phyloP scores from a whole-genome alignment of 345 rosid species.

The Garcia nutans region DNA sequence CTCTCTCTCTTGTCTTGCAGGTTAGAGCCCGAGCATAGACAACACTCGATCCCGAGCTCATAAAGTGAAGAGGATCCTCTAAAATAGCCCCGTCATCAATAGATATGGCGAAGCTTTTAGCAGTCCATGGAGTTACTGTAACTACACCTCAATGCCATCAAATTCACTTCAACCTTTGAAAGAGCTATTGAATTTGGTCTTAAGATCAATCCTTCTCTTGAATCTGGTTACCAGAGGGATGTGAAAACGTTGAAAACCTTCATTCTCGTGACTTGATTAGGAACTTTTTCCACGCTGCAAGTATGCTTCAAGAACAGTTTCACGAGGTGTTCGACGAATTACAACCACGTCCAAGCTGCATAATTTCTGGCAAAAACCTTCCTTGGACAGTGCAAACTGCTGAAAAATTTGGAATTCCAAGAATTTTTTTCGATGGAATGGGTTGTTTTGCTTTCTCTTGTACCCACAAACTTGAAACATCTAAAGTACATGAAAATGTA shows the following conservation, averaged over 20 bases:
- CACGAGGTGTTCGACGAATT: conserved; percentile 1
- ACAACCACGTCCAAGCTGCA: conserved; percentile 41
- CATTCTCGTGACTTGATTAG: conserved; percentile 16
- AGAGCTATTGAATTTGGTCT: conserved; percentile 11
- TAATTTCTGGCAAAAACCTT: conserved; percentile 38
- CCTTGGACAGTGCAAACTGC: conserved; percentile 44
- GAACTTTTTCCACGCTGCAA: conserved; percentile 20
- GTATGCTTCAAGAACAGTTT: conserved; percentile 21
- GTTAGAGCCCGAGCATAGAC: too few species aligned
- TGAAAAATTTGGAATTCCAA: conserved; percentile 30
- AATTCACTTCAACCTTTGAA: conserved; percentile 10
- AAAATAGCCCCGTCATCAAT: too few species aligned
- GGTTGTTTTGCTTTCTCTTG: conserved; percentile 35
- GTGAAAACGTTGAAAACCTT: conserved; percentile 20
- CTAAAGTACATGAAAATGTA: conserved; percentile 24
- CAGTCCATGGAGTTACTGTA: conserved; percentile 10
- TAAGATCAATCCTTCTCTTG: conserved; percentile 9
- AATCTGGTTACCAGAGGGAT: conserved; percentile 15
- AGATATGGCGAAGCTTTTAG: conserved; percentile 26
- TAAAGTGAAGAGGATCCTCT: too few species aligned
- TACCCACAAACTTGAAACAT: conserved; percentile 21
- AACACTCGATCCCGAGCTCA: too few species aligned
- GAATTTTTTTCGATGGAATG: conserved; percentile 44
- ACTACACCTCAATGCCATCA: conserved; percentile 20
- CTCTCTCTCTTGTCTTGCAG: too few species aligned